Conservation (phyloP, 306 rosid genomes). For the Vicia faba region DNA sequence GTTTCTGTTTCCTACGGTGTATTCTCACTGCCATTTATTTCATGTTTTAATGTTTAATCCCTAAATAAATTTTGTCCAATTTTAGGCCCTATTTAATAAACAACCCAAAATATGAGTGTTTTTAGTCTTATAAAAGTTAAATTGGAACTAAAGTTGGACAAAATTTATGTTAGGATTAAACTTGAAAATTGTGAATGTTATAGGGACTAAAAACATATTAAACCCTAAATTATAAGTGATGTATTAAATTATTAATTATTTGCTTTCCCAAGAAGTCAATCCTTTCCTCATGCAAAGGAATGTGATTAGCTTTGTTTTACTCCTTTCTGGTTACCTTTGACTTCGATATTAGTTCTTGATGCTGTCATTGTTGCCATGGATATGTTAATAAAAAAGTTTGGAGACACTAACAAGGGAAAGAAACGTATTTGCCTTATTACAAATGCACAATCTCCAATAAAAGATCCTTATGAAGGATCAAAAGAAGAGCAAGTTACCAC, state of each 20-base stretch:
- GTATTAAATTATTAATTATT: no score
- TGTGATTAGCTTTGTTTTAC: not conserved
- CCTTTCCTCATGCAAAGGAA: no score
- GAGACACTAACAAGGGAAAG: conserved; percentile 71
- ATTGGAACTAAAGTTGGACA: no score
- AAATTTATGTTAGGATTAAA: no score
- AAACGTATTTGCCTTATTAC: conserved; percentile 83
- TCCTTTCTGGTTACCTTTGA: conserved; percentile 61
- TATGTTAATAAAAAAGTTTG: conserved; percentile 82
- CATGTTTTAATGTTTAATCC: not conserved
- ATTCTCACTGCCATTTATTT: conserved; percentile 13
- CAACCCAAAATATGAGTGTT: no score
- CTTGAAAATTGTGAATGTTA: no score
- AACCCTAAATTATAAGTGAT: no score
- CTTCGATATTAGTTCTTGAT: conserved; percentile 76
- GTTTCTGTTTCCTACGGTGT: not conserved
- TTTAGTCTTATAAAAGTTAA: no score
- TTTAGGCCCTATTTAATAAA: no score
- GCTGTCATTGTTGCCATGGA: conserved; percentile 93
- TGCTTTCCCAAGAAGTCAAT: no score
- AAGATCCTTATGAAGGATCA: conserved; percentile 73
- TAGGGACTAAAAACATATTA: no score
- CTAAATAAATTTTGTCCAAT: no score
- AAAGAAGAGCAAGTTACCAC: conserved; percentile 81
- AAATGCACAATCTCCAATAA: conserved; percentile 69